Evolutionary conservation across 192 early-diverging fungal genomes (phyloP), one percentile per base, ranked within the genome.

Genomic region (Lobosporangium transversale): DNA sequence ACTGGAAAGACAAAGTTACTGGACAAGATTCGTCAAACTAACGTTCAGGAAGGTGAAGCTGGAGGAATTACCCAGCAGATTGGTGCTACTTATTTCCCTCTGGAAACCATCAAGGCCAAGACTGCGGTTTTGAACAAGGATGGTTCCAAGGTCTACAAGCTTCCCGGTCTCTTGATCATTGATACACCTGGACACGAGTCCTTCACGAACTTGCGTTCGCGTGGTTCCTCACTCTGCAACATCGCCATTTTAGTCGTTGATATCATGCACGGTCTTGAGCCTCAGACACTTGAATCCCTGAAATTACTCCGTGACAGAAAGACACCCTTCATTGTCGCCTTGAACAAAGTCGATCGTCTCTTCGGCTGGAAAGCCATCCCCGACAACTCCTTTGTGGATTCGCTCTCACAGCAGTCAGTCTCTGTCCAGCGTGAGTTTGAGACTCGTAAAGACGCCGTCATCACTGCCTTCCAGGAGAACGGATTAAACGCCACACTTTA

Each of bases 1-100:
- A 95, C 95, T 8, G 94, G 92, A 56, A 78, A 64, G 79, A 99
- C 98, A 31, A 98, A 98, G 84, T 81, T 99, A 27, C 86, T 99
- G 42, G 98, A 99, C 85, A 98, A 97, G 89, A 96, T 99, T 82
- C 90, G 98, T 49, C 96, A 98, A 80, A 99, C 98, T 29, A 97
- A 97, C 84, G 98, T 99, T 18, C 97, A 98, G 83, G 98, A 93
- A 60, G 96, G 96, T 58, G 98, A 99, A 89, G 98, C 98, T 33
- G 98, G 98, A 70, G 98, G 98, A 81, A 99, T 99, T 79, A 99
- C 98, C 12, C 98, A 99, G 81, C 98, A 99, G 78, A 99, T 99
- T 63, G 98, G 98, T 81, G 98, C 98, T 17, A 98, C 97, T 27
- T 99, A 93, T 84, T 98, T 99, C 90, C 98, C 97, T n/a, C 87